Evolutionary conservation across 805 yeast genomes (phyloP).

Genomic region (Spathaspora boniae): DNA sequence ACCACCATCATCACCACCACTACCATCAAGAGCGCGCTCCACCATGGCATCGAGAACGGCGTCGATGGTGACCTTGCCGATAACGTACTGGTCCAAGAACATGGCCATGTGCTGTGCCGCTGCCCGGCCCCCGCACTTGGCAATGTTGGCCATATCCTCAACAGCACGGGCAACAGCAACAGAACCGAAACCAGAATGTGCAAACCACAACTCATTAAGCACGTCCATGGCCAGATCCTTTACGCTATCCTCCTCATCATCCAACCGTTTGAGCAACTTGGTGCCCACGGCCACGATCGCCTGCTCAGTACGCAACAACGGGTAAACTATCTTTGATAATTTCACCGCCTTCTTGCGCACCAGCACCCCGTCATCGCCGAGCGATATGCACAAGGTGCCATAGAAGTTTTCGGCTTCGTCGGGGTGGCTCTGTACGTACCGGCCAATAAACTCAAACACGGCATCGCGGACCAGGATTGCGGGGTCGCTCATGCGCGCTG

Average conservation of each 20-base stretch:
- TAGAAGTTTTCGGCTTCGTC: constrained; percentile 48
- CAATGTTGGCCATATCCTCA: too few relatives aligned
- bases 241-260: constrained; percentile 64
- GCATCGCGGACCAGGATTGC: constrained; percentile 78
- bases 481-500: constrained; percentile 49
- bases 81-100: too few relatives aligned
- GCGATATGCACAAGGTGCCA: constrained; percentile 44
- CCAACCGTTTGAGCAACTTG: constrained; percentile 51
- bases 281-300: constrained; percentile 44
- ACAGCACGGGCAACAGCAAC: too few relatives aligned
- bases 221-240: constrained; percentile 37
- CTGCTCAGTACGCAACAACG: constrained; percentile 21
- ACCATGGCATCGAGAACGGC: too few relatives aligned
- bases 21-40: too few relatives aligned
- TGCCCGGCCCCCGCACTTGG: too few relatives aligned
- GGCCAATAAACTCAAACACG: constrained; percentile 61
- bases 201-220: constrained; percentile 26
- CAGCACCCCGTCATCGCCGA: constrained; percentile 57
- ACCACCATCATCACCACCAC: too few relatives aligned
- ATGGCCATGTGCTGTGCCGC: too few relatives aligned
- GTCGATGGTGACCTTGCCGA: too few relatives aligned
- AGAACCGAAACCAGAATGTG: constrained; percentile 1
- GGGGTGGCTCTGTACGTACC: constrained; percentile 42
- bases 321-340: constrained; percentile 48
- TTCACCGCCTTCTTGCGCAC: constrained; percentile 63